Percentiles rank a stretch among this genome's conserved stretches.
These are phyloP conservation scores for Coemansia sp. DNA, from an alignment of 192 early-diverging fungal species.

Conservation along the genomic window DNA sequence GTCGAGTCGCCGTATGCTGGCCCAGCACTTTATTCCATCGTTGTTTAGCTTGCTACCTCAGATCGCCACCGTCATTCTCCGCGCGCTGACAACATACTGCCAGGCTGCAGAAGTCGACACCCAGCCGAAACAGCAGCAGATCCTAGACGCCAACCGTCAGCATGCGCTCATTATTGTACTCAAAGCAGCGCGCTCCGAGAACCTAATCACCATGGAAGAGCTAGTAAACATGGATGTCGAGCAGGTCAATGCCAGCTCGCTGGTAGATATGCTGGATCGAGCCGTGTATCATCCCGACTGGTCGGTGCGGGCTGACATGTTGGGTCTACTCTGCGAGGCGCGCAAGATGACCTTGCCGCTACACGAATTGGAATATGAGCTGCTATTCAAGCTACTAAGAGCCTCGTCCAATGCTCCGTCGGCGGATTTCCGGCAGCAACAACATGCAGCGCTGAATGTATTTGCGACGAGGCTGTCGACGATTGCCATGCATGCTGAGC, in stretches of 20 bases:
- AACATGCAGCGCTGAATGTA: slow-evolving; percentile 60
- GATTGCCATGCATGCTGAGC: slow-evolving; percentile 35
- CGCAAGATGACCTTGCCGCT: slow-evolving; percentile 65
- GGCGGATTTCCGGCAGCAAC: slow-evolving; percentile 81
- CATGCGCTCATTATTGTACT: slow-evolving; percentile 54
- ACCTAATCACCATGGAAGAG: slow-evolving; percentile 34
- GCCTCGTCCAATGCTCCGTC: slow-evolving; percentile 71
- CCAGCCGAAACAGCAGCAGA: slow-evolving; percentile 20
- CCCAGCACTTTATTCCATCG: slow-evolving; percentile 32
- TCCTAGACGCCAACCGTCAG: slow-evolving; percentile 31
- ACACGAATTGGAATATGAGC: slow-evolving; percentile 59
- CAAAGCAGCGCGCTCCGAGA: slow-evolving; percentile 36
- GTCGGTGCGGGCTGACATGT: slow-evolving; percentile 73
- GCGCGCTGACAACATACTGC: slow-evolving; percentile 8
- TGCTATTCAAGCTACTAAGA: slow-evolving; percentile 67
- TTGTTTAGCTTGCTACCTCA: slow-evolving; percentile 26
- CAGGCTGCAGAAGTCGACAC: not conserved
- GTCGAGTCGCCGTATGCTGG: slow-evolving; percentile 43
- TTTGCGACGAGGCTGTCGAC: slow-evolving; percentile 62
- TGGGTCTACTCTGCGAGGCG: slow-evolving; percentile 82
- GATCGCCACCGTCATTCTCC: slow-evolving; percentile 22
- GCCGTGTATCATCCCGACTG: slow-evolving; percentile 73
- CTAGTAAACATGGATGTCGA: slow-evolving; percentile 21
- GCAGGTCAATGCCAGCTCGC: not conserved
- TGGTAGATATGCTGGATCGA: slow-evolving; percentile 52